phyloP scores from a whole-genome alignment of 2,329 filamentous ascomycete genomes.

The Colletotrichum tropicale region DNA sequence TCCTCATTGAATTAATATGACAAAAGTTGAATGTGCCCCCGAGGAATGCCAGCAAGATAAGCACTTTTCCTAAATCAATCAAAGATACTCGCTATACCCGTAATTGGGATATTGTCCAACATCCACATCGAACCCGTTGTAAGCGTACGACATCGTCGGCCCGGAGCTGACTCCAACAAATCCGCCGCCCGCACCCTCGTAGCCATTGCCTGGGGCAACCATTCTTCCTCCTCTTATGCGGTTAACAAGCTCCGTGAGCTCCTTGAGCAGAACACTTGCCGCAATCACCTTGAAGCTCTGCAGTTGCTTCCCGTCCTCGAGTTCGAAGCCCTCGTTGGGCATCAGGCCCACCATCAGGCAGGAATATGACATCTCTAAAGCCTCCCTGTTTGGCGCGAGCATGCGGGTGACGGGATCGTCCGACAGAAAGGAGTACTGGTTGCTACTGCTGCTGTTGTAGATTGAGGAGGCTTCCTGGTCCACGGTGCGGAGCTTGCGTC shows the following conservation, averaged over 20 bases:
- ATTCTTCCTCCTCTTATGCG: background rate
- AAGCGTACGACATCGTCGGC: background rate
- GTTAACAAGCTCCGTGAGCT: constrained; percentile 24
- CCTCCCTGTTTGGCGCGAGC: constrained; percentile 22
- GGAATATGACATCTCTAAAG: constrained; percentile 37
- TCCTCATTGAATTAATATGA: background rate
- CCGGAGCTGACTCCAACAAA: constrained; percentile 6
- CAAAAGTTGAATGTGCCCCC: background rate
- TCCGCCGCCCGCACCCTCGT: background rate
- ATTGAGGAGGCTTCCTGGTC: background rate
- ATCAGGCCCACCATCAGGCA: constrained; percentile 32
- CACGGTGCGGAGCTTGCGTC: constrained; percentile 6
- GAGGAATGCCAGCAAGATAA: background rate
- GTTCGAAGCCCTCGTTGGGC: constrained; percentile 18
- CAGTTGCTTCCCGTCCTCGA: constrained; percentile 20
- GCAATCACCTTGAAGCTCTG: constrained; percentile 42
- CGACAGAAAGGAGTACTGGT: background rate
- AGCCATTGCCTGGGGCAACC: background rate
- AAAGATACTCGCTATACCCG: constrained; percentile 1
- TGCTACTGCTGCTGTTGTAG: background rate
- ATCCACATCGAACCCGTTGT: constrained; percentile 11
- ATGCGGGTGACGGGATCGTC: constrained; percentile 1
- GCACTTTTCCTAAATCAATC: background rate
- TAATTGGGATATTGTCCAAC: constrained; percentile 16
- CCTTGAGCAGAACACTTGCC: constrained; percentile 37